These are phyloP conservation scores for Naganishia friedmannii DNA, from an alignment of 768 basidiomycete genomes.

Conservation along the genomic window DNA sequence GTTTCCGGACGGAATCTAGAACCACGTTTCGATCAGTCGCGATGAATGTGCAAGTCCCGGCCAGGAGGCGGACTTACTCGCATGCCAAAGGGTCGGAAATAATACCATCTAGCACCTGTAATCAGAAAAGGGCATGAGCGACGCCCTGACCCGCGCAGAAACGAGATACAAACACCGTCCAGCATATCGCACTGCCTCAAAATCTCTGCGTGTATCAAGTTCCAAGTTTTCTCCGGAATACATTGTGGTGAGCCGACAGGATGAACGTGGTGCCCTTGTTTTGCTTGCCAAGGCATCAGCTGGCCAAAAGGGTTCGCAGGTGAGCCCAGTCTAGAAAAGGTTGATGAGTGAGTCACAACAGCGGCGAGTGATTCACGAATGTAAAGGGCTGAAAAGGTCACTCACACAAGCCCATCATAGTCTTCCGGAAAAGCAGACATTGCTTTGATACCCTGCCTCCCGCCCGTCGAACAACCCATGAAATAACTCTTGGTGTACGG, in stretches of 20 bases:
- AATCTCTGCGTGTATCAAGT: conserved; percentile 1
- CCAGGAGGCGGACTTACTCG: neutral
- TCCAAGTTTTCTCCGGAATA: neutral
- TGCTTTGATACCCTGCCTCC: conserved; percentile 11
- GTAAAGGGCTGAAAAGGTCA: neutral
- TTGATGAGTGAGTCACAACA: neutral
- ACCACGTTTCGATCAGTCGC: neutral
- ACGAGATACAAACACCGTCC: neutral
- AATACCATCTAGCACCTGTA: neutral
- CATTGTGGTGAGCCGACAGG: neutral
- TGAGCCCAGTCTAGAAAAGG: neutral
- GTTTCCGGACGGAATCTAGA: conserved; percentile 5
- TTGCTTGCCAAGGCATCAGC: conserved; percentile 10
- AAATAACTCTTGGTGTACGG: conserved; percentile 5
- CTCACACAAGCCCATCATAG: conserved; percentile 7
- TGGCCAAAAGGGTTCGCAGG: conserved; percentile 14
- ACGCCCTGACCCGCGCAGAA: neutral
- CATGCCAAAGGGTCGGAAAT: neutral
- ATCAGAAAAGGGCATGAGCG: neutral
- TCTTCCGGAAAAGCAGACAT: conserved; percentile 10
- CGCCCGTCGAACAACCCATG: conserved; percentile 5
- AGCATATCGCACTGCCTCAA: neutral
- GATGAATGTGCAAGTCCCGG: neutral
- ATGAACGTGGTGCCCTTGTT: neutral
- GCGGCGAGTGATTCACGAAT: neutral